Evolutionary conservation across 202 grass and related monocot genomes (phyloP).

Genomic region (Setaria viridis): DNA sequence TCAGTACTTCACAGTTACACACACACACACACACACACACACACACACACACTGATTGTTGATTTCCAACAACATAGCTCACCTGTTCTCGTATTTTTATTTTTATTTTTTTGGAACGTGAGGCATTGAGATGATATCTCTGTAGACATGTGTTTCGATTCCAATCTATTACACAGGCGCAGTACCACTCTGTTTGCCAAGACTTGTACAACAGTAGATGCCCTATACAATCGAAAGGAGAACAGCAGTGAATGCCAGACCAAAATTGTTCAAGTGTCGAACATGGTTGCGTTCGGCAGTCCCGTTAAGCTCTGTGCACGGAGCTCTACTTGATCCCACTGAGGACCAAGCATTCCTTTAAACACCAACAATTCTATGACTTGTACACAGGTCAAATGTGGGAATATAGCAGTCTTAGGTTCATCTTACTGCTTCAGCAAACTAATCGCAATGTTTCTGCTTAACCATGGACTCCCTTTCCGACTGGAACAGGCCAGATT

Average conservation of each 20-base stretch:
- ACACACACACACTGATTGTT: not conserved
- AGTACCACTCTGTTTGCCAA: not conserved
- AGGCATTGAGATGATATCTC: too few relatives aligned
- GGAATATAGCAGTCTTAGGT: not conserved
- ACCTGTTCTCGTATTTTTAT: not conserved
- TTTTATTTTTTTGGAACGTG: too few relatives aligned
- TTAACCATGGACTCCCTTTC: constrained; percentile 52
- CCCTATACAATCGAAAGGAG: not conserved
- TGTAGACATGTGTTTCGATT: not conserved
- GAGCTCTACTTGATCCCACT: constrained; percentile 13
- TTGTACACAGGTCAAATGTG: not conserved
- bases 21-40: not conserved
- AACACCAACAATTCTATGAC: not conserved
- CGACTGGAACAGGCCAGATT: constrained; percentile 56
- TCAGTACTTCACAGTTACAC: not conserved
- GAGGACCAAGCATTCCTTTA: not conserved
- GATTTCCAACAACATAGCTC: not conserved
- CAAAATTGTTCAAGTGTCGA: not conserved
- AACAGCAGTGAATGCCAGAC: not conserved
- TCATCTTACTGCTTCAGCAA: not conserved
- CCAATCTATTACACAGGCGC: not conserved
- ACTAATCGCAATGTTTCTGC: constrained; percentile 4
- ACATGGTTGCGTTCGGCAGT: not conserved
- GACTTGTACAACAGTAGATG: not conserved
- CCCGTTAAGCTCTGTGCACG: not conserved